Evolutionary conservation across 305 asterid genomes (phyloP).

Genomic region (Ilex paraguariensis): DNA sequence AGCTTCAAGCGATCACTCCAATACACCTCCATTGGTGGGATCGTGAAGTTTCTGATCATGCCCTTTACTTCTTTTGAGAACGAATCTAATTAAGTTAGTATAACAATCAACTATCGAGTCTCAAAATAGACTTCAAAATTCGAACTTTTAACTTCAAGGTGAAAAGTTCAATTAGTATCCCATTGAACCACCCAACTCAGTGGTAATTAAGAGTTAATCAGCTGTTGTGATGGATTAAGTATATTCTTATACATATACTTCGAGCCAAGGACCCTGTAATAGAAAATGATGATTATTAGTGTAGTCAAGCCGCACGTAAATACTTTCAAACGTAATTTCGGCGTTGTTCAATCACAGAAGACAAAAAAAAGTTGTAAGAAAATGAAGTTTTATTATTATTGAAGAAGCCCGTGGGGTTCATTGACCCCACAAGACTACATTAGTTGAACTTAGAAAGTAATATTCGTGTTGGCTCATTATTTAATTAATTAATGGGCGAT

Average conservation of each 20-base stretch:
- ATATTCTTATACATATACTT: constrained; percentile 14
- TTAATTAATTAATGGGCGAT: no score
- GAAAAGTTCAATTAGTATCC: no score
- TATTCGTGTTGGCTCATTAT: no score
- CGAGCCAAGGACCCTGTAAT: constrained; percentile 30
- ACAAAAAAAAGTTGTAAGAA: background rate
- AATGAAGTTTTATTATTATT: background rate
- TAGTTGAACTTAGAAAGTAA: constrained; percentile 17
- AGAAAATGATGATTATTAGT: constrained; percentile 2
- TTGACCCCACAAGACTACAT: constrained; percentile 1
- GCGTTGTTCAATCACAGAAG: constrained; percentile 20
- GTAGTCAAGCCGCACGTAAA: constrained; percentile 40
- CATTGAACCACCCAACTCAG: no score
- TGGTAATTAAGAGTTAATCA: no score
- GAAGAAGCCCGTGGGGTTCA: constrained; percentile 2
- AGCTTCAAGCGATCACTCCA: background rate
- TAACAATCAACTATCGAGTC: no score
- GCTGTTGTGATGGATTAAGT: background rate
- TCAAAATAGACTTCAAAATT: no score
- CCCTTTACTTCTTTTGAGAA: no score
- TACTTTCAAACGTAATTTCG: constrained; percentile 41
- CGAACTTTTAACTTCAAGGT: no score
- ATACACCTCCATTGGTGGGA: background rate
- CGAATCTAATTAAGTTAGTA: no score
- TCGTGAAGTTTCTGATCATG: accelerated